phyloP scores from a whole-genome alignment of 2,329 filamentous ascomycete genomes.

The Penicillium fuscoglaucum region DNA sequence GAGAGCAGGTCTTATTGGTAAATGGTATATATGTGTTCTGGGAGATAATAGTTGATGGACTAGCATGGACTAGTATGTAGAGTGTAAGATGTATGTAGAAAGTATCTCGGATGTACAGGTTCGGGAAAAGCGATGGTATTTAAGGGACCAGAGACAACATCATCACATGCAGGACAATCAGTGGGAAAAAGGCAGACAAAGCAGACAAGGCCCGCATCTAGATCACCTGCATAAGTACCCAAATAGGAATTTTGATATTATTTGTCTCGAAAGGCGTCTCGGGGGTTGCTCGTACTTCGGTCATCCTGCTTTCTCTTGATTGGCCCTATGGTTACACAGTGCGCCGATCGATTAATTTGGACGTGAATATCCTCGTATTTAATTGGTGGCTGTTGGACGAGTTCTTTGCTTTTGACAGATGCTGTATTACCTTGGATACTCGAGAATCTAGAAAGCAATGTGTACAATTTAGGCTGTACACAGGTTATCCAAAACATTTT shows the following conservation, averaged over 20 bases:
- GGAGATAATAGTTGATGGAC: not conserved
- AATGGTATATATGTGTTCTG: not conserved
- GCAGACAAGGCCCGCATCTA: not conserved
- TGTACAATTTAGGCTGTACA: not conserved
- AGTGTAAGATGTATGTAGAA: not conserved
- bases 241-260: not conserved
- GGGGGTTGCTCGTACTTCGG: not conserved
- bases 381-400: not conserved
- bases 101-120: not conserved
- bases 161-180: not conserved
- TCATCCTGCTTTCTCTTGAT: not conserved
- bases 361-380: not conserved
- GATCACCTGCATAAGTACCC: not conserved
- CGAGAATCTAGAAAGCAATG: not conserved
- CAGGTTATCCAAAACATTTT: not conserved
- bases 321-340: not conserved
- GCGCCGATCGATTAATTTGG: not conserved
- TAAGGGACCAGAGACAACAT: not conserved
- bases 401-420: not conserved
- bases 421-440: not conserved
- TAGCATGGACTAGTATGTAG: not conserved
- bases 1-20: not conserved
- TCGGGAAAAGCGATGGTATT: not conserved
- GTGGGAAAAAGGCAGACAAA: no score
- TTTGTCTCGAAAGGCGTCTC: not conserved